Base-by-base conservation (phyloP, 805 yeast genomes). In the Hagleromyces aurorensis region DNA sequence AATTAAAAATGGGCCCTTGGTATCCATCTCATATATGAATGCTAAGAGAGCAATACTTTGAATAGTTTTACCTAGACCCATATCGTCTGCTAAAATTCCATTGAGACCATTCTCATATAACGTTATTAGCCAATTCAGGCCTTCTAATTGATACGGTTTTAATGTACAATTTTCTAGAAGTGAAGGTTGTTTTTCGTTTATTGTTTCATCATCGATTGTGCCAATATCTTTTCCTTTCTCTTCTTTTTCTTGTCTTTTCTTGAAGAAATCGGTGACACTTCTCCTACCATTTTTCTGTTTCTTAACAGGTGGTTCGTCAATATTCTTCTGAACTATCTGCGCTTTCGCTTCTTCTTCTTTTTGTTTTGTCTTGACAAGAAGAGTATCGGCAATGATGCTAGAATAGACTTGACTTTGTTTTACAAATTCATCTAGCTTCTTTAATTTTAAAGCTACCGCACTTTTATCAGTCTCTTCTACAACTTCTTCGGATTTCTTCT, bases 41-140 rank as follows among this genome's bases (percentile, higher is more conserved):
- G 84, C 72, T 4, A 86, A 46, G 36, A 89, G 65, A 0, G 95
- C 70, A 32, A 89, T 84, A 23, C 91, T 78, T 54, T 91, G 95
- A 6, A 89, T 56, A 0, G 98, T 91, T 52, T 89, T 89, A 2
- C 98, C 98, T 15, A 89, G 62, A 0, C 97, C 97, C 98, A 89
- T 89, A 55, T 89, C 97, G 59, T 91, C 97, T 1, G 97, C 97
- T 13, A 91, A 61, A 19, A 91, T 87, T 2, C 97, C 98, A 54
- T 89, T 89, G 16, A 89, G 63, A 0, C 97, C 98, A 55, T 89
- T 91, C 50, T 87, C 94, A 52, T 81, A 91, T 15, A 89, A 59
- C 0, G 95, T 79, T 9, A 78, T 70, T 23, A 91, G 60, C 97
- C 97, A 89, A 40, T 84, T 86, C 33, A 89, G 67, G 1, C 97